Base-by-base conservation (phyloP, 2,329 filamentous ascomycete genomes). In the Orbilia quercus region DNA sequence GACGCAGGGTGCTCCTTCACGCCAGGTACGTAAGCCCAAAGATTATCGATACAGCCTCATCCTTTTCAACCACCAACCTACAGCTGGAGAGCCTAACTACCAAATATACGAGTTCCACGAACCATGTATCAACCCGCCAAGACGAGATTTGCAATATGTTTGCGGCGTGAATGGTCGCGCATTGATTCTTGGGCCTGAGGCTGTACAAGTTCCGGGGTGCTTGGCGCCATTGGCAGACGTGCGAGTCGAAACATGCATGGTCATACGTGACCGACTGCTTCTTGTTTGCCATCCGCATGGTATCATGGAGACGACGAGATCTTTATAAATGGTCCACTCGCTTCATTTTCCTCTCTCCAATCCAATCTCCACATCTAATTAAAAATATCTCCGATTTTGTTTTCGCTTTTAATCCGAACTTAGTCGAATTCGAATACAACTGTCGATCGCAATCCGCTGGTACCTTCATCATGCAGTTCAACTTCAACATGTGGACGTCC, bases 171-270 rank as follows among this genome's bases (percentile, higher is more conserved):
- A 18, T 42, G 53, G 38, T 44, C 25, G 16, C n/a, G 44, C 3
- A 23, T 34, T 16, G 4, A 16, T 6, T 53, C 48, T 53, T 53
- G 48, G 48, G 14, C 2, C 2, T 44, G 38, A 57, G 53, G 53
- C 53, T 57, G 53, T 57, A 31, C 53, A 55, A 6, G 5, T 7
- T 25, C 7, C 53, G 14, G 18, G 20, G 34, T 36, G 36, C 53
- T 57, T 57, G 53, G 18, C 16, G 34, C 53, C 18, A 34, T 57
- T 57, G 53, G 53, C 53, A 57, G 38, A 57, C 53, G 53, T 57
- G 53, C 14, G 18, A 38, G 20, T 44, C 53, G 53, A 57, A 25
- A 44, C 28, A 57, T 45, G 42, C 16, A 18, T 45, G n/a, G n/a
- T n/a, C n/a, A n/a, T n/a, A n/a, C n/a, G n/a, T n/a, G n/a, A n/a